phyloP scores from a whole-genome alignment of 1,139 yeast genomes.

The Torulaspora pretoriensis region DNA sequence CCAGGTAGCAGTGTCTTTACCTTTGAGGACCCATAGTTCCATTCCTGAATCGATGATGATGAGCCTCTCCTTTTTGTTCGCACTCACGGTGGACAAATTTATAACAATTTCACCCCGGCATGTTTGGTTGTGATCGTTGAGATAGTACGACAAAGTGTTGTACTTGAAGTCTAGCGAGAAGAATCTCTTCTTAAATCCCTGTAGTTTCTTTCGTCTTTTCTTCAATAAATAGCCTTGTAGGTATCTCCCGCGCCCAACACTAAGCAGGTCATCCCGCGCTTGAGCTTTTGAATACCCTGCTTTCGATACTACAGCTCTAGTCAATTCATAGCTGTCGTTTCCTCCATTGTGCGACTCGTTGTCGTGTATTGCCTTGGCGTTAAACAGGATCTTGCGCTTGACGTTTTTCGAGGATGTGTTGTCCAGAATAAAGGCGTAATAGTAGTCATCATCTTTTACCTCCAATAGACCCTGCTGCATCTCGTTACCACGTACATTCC shows the following conservation, averaged over 20 bases:
- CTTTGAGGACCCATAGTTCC: constrained; percentile 88
- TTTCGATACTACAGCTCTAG: constrained; percentile 41
- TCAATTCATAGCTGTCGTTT: constrained; percentile 24
- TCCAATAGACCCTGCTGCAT: constrained; percentile 59
- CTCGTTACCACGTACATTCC: constrained; percentile 50
- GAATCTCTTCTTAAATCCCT: constrained; percentile 81
- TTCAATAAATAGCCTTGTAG: constrained; percentile 75
- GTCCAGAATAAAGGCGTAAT: constrained; percentile 86
- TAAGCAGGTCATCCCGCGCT: constrained; percentile 16
- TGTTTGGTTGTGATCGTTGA: constrained; percentile 62
- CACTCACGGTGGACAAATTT: constrained; percentile 73
- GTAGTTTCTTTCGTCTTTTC: constrained; percentile 74
- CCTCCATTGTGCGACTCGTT: constrained; percentile 16
- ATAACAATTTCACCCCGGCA: constrained; percentile 93
- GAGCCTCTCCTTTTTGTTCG: constrained; percentile 61
- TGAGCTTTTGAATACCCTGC: constrained; percentile 44
- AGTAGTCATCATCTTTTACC: constrained; percentile 48
- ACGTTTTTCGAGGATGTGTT: constrained; percentile 85
- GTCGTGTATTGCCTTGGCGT: constrained; percentile 36
- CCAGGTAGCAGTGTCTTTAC: constrained; percentile 62
- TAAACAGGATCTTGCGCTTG: constrained; percentile 74
- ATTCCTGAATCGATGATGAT: constrained; percentile 89
- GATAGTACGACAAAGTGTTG: constrained; percentile 78
- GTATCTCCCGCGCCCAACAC: constrained; percentile 35
- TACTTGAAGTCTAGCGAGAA: constrained; percentile 77